These are phyloP conservation scores for Eucalyptus coolabah DNA, from an alignment of 345 rosid species.

Conservation along the genomic window DNA sequence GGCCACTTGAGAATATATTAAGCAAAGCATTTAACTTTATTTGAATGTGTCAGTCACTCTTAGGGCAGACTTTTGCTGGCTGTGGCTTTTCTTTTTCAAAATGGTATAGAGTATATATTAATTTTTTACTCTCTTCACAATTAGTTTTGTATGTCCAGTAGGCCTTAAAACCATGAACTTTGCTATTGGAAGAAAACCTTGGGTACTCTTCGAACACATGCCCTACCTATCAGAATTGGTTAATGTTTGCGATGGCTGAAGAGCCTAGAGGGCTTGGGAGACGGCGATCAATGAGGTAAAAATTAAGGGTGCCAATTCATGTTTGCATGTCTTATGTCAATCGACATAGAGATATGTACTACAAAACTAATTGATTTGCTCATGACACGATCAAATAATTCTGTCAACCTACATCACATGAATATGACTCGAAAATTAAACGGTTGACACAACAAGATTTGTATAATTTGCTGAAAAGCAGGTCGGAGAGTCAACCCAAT, in stretches of 20 bases:
- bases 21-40: background rate
- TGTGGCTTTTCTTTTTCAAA: background rate
- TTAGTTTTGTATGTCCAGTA: no score
- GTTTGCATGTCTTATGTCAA: background rate
- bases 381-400: background rate
- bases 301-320: background rate
- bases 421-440: background rate
- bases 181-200: no score
- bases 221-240: no score
- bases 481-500: background rate
- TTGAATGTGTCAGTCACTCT: background rate
- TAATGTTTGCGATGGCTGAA: no score
- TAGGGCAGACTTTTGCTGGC: background rate
- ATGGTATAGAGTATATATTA: background rate
- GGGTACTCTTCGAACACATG: no score
- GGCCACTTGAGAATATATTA: background rate
- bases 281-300: background rate
- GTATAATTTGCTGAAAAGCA: background rate
- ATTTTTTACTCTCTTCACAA: no score
- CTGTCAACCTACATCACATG: background rate
- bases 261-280: background rate
- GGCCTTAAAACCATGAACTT: no score
- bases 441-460: background rate
- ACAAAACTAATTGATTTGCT: background rate
- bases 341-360: background rate